phyloP scores from a whole-genome alignment of 805 yeast genomes.

The Candida mattraensis region DNA sequence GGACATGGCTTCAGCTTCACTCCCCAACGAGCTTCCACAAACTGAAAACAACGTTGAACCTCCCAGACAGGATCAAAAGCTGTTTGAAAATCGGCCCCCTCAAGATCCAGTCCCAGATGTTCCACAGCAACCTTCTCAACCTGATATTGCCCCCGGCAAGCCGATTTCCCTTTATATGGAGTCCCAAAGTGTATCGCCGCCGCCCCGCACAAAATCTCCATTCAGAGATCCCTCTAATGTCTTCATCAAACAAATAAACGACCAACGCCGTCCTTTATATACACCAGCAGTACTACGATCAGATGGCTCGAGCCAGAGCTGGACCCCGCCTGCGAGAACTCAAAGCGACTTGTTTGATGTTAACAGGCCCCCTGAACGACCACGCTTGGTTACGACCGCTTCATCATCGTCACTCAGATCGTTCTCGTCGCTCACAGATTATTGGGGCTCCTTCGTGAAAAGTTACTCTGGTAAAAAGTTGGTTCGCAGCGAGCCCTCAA shows the following conservation, averaged over 20 bases:
- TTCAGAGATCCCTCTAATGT: slow-evolving; percentile 33
- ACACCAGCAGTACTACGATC: slow-evolving; percentile 82
- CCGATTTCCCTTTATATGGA: slow-evolving; percentile 9
- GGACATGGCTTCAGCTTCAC: slow-evolving; percentile 16
- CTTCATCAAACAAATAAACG: slow-evolving; percentile 67
- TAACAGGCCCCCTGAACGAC: slow-evolving; percentile 19
- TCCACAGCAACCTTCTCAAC: not conserved
- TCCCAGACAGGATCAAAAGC: too few species aligned
- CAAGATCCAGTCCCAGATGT: not conserved
- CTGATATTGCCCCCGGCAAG: slow-evolving; percentile 6
- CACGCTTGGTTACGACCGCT: slow-evolving; percentile 15
- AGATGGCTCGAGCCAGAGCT: slow-evolving; percentile 14
- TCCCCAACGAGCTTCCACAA: slow-evolving; percentile 6
- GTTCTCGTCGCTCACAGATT: slow-evolving; percentile 26
- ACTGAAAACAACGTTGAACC: not conserved
- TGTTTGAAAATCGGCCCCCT: not conserved
- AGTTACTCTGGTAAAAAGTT: slow-evolving; percentile 1
- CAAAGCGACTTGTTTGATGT: slow-evolving; percentile 16
- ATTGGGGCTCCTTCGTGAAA: slow-evolving; percentile 27
- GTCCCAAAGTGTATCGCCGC: slow-evolving; percentile 12
- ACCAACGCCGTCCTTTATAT: slow-evolving; percentile 83
- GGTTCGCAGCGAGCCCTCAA: slow-evolving; percentile 43
- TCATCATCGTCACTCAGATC: slow-evolving; percentile 29
- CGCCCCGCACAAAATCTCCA: slow-evolving; percentile 28
- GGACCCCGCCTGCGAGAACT: slow-evolving; percentile 8